Percentiles rank a stretch among this genome's conserved stretches.
Evolutionary conservation across 2,329 filamentous ascomycete genomes (phyloP).

Genomic region (Drechmeria coniospora): DNA sequence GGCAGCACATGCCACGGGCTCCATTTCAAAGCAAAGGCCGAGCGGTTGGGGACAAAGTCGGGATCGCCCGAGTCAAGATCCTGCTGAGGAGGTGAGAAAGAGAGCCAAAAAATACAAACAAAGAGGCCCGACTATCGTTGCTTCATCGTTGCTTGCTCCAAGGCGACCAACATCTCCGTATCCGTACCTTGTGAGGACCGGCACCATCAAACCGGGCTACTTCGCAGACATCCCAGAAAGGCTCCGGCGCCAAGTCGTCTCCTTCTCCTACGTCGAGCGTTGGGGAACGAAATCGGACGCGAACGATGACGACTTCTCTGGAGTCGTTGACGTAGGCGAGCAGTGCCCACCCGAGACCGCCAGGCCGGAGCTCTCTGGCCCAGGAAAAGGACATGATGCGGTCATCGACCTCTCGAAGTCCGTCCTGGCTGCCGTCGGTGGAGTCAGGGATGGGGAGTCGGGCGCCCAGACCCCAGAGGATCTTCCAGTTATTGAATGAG

Average conservation of each 20-base stretch:
- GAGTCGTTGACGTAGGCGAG: conserved; percentile 37
- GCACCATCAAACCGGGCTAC: conserved; percentile 30
- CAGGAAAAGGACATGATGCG: conserved; percentile 37
- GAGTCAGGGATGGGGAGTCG: conserved; percentile 32
- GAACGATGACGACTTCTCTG: conserved; percentile 34
- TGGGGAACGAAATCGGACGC: conserved; percentile 25
- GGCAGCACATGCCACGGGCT: conserved; percentile 32
- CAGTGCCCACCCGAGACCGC: conserved; percentile 27
- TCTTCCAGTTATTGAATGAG: conserved; percentile 33
- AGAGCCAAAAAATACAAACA: too few species aligned
- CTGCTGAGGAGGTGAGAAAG: conserved; percentile 6
- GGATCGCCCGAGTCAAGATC: conserved; percentile 23
- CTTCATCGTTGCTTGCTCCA: too few species aligned
- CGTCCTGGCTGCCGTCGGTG: conserved; percentile 12
- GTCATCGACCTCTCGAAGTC: conserved; percentile 23
- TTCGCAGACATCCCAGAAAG: conserved; percentile 34
- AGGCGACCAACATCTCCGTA: too few species aligned
- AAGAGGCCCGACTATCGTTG: too few species aligned
- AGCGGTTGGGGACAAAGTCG: conserved; percentile 31
- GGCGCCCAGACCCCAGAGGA: conserved; percentile 41
- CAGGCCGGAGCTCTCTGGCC: conserved; percentile 26
- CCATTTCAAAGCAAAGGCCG: conserved; percentile 37
- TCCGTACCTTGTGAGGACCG: conserved; percentile 25
- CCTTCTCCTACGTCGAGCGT: conserved; percentile 4
- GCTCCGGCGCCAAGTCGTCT: conserved; percentile 11